These are phyloP conservation scores for Vanrija humicola DNA, from an alignment of 1,284 basidiomycete genomes.

Conservation along the genomic window DNA sequence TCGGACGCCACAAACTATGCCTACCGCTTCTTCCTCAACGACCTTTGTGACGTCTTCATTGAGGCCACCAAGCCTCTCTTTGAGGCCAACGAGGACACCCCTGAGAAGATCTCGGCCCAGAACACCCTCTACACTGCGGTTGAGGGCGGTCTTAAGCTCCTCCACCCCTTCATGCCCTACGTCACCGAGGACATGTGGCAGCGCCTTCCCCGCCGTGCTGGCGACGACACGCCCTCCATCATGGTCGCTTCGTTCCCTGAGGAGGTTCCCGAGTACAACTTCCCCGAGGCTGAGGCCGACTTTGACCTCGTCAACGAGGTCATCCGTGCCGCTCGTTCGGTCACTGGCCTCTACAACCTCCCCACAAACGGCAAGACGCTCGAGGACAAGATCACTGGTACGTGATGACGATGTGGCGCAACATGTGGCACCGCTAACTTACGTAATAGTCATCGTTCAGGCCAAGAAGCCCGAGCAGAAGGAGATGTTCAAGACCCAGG, in stretches of 20 bases:
- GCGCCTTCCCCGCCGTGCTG: conserved; percentile 76
- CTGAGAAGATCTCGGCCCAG: conserved; percentile 74
- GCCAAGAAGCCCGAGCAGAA: conserved; percentile 63
- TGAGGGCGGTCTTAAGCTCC: conserved; percentile 79
- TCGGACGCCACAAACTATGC: conserved; percentile 80
- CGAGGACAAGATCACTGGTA: conserved; percentile 46
- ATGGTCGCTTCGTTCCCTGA: conserved; percentile 83
- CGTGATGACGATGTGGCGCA: conserved; percentile 1
- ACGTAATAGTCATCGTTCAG: conserved; percentile 68
- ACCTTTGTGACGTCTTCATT: conserved; percentile 98
- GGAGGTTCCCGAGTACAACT: conserved; percentile 56
- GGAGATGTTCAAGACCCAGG: conserved; percentile 65
- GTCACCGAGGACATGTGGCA: conserved; percentile 99
- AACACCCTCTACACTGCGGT: conserved; percentile 95
- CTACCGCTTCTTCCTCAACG: conserved; percentile 97
- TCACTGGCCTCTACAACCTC: conserved; percentile 87
- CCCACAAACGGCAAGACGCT: conserved; percentile 64
- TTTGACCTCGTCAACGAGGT: conserved; percentile 85
- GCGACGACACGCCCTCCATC: conserved; percentile 78
- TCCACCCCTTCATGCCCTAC: conserved; percentile 99
- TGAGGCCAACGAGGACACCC: conserved; percentile 64
- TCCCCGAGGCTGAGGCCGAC: conserved; percentile 69
- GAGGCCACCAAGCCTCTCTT: conserved; percentile 98
- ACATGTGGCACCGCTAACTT: not conserved
- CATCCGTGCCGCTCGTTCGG: conserved; percentile 74